Percentiles rank a stretch among this genome's conserved stretches.
phyloP scores from a whole-genome alignment of 306 rosid genomes.

The Sphenostylis stenocarpa region DNA sequence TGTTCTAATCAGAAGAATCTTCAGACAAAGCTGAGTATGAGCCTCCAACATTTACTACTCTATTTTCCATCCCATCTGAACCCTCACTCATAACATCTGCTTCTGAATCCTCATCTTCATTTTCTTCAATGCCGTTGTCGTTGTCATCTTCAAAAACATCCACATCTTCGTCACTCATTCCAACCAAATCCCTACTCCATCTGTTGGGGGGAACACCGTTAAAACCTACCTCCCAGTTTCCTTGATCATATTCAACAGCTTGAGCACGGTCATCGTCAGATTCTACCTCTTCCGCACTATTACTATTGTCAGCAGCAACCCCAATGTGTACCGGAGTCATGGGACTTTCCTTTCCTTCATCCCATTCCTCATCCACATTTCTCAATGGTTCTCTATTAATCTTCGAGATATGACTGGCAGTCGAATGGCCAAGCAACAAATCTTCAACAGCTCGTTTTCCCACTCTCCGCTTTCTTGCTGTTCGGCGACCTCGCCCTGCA shows the following conservation, averaged over 20 bases:
- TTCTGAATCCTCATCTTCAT: conserved; percentile 67
- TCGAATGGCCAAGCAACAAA: conserved; percentile 43
- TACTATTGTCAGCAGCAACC: conserved; percentile 48
- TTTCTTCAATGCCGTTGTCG: conserved; percentile 61
- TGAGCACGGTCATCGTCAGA: conserved; percentile 76
- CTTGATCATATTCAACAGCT: conserved; percentile 76
- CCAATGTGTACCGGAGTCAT: conserved; percentile 46
- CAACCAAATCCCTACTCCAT: conserved; percentile 62
- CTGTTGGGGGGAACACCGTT: conserved; percentile 56
- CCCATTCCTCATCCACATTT: conserved; percentile 76
- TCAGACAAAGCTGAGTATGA: conserved; percentile 71
- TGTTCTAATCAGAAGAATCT: conserved; percentile 74
- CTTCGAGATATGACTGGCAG: conserved; percentile 47
- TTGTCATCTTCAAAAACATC: conserved; percentile 84
- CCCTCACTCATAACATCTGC: conserved; percentile 72
- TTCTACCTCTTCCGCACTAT: conserved; percentile 69
- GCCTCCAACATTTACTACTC: conserved; percentile 58
- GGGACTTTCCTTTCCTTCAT: conserved; percentile 52
- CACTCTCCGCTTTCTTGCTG: conserved; percentile 78
- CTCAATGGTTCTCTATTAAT: conserved; percentile 62
- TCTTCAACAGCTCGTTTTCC: conserved; percentile 72
- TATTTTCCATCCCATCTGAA: conserved; percentile 61
- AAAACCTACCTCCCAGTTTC: conserved; percentile 81
- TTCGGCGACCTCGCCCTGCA: conserved; percentile 87
- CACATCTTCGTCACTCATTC: conserved; percentile 73